Percentiles rank a stretch among this genome's conserved stretches.
Evolutionary conservation across 495 filamentous ascomycete species (phyloP).

Genomic region (Hypomontagnella submonticulosa): DNA sequence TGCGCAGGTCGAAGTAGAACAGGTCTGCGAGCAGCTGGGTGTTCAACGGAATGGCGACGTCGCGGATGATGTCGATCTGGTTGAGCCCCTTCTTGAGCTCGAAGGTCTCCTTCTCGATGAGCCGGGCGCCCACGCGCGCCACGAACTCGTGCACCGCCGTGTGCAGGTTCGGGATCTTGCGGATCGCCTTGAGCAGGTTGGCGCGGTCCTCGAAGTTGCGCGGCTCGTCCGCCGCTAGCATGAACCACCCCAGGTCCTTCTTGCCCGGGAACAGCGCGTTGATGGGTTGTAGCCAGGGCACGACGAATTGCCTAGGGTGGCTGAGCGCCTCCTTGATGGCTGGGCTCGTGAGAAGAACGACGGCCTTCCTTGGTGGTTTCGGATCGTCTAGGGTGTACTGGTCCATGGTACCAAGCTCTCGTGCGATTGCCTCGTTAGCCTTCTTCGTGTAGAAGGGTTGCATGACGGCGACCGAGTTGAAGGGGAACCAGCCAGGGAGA

Average conservation of each 20-base stretch:
- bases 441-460: slow-evolving; percentile 70
- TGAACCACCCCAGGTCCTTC: slow-evolving; percentile 63
- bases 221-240: slow-evolving; percentile 64
- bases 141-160: slow-evolving; percentile 65
- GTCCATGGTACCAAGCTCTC: slow-evolving; percentile 70
- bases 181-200: slow-evolving; percentile 68
- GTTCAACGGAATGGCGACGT: slow-evolving; percentile 66
- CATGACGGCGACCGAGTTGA: slow-evolving; percentile 77
- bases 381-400: slow-evolving; percentile 66
- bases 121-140: slow-evolving; percentile 66
- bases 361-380: slow-evolving; percentile 62
- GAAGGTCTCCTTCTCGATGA: slow-evolving; percentile 71
- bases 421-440: slow-evolving; percentile 72
- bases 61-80: slow-evolving; percentile 77
- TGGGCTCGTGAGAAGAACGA: slow-evolving; percentile 66
- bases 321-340: slow-evolving; percentile 63
- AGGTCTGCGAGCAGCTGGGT: slow-evolving; percentile 56
- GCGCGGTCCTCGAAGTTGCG: slow-evolving; percentile 54
- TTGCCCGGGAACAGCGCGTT: slow-evolving; percentile 42
- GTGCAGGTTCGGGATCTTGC: slow-evolving; percentile 62
- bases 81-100: slow-evolving; percentile 61
- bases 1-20: slow-evolving; percentile 72
- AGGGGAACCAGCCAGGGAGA: slow-evolving; percentile 76
- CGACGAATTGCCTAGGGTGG: slow-evolving; percentile 51
- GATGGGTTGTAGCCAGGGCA: slow-evolving; percentile 36